A percentile compares a stretch with the other conserved stretches of the same genome.
phyloP scores from a whole-genome alignment of 2,329 filamentous ascomycete species.

The Daldinia sp. region DNA sequence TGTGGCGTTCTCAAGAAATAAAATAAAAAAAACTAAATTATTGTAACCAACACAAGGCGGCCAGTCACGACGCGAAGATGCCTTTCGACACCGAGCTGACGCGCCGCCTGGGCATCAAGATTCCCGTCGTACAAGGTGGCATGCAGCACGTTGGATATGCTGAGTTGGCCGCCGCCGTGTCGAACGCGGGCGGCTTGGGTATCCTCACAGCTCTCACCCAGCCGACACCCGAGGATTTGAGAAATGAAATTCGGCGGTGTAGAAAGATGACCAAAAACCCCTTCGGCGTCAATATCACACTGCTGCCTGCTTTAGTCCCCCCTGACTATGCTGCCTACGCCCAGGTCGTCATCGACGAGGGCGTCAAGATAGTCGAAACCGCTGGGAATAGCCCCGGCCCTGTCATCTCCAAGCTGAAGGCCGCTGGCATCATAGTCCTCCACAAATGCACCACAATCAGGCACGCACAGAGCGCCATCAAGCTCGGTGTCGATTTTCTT shows the following conservation, averaged over 20 bases:
- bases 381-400: slow-evolving; percentile 90
- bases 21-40: background rate
- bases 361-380: slow-evolving; percentile 90
- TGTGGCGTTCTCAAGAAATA: background rate
- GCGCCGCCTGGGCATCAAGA: slow-evolving; percentile 67
- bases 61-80: slow-evolving; percentile 56
- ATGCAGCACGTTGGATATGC: slow-evolving; percentile 91
- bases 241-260: slow-evolving; percentile 91
- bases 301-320: slow-evolving; percentile 88
- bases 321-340: slow-evolving; percentile 95
- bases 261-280: slow-evolving; percentile 81
- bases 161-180: slow-evolving; percentile 80
- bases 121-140: slow-evolving; percentile 86
- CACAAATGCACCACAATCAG: slow-evolving; percentile 99
- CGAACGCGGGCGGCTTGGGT: slow-evolving; percentile 84
- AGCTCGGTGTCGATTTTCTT: slow-evolving; percentile 95
- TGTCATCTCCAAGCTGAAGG: slow-evolving; percentile 89
- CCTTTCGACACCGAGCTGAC: slow-evolving; percentile 70
- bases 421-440: slow-evolving; percentile 80
- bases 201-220: slow-evolving; percentile 92
- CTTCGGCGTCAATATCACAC: slow-evolving; percentile 95
- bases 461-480: slow-evolving; percentile 90
- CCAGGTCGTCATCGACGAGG: slow-evolving; percentile 92
- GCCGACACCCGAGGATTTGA: slow-evolving; percentile 89
- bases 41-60: slow-evolving; percentile 26